Conservation (phyloP, 1,139 yeast species). For the Hansenula sp. region DNA sequence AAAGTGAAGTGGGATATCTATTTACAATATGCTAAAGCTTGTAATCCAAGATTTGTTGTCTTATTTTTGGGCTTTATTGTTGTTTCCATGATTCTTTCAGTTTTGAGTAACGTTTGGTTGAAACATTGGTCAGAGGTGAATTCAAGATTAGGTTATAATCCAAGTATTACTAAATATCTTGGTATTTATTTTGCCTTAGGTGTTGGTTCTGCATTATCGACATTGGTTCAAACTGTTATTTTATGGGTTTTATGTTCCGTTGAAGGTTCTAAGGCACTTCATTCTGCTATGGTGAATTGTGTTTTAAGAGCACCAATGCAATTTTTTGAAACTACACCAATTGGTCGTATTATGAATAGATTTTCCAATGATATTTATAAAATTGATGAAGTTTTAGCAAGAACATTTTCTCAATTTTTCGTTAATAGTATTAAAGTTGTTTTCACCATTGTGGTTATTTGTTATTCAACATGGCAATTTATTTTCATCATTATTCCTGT, state of each 20-base stretch:
- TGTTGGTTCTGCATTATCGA: conserved; percentile 55
- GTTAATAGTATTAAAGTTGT: conserved; percentile 68
- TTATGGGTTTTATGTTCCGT: conserved; percentile 86
- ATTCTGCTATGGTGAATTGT: conserved; percentile 71
- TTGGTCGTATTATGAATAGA: conserved; percentile 90
- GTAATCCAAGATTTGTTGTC: conserved; percentile 69
- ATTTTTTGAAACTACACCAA: conserved; percentile 95
- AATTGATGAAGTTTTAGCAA: conserved; percentile 81
- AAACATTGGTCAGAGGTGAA: conserved; percentile 97
- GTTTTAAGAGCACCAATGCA: conserved; percentile 95
- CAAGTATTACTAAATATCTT: conserved; percentile 63
- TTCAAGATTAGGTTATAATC: conserved; percentile 64
- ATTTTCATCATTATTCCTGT: conserved; percentile 69
- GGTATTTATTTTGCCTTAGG: conserved; percentile 78
- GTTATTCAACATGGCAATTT: conserved; percentile 87
- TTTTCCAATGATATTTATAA: conserved; percentile 93
- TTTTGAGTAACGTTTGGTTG: conserved; percentile 79
- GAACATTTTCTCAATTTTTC: conserved; percentile 83
- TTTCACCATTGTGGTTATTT: conserved; percentile 78
- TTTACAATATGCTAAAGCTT: conserved; percentile 78
- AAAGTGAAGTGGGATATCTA: conserved; percentile 91
- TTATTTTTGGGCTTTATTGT: conserved; percentile 50
- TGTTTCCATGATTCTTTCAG: conserved; percentile 57
- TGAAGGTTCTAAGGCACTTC: conserved; percentile 75
- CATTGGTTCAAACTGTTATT: conserved; percentile 63